Percentiles rank a stretch among this genome's conserved stretches.
Evolutionary conservation across 176 grass and related monocot species (phyloP).

Genomic region (Rhynchospora breviuscula): DNA sequence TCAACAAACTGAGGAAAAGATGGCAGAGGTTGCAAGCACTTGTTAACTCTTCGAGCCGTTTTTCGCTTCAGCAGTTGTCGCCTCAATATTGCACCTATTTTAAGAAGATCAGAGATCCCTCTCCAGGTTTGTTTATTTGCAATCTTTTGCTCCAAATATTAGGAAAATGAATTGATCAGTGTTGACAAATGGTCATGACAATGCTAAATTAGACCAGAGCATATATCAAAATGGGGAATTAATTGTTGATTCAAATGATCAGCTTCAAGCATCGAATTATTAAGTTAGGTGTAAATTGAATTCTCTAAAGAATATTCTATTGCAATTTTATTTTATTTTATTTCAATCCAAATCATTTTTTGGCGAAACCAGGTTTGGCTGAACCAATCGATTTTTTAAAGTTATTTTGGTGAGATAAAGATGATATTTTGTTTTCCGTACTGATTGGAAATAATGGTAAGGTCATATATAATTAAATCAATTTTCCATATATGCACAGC

Average conservation of each 20-base stretch:
- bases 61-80: constrained; percentile 58
- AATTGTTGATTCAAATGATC: background rate
- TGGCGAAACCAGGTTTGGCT: background rate
- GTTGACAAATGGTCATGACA: background rate
- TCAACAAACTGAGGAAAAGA: constrained; percentile 27
- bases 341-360: background rate
- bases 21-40: constrained; percentile 49
- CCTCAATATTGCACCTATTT: constrained; percentile 66
- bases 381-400: background rate
- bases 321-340: background rate
- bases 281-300: background rate
- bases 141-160: background rate
- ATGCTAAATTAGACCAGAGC: background rate
- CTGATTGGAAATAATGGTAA: background rate
- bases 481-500: constrained; percentile 25
- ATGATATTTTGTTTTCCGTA: background rate
- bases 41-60: constrained; percentile 39
- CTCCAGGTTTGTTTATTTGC: constrained; percentile 45
- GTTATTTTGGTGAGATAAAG: background rate
- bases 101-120: constrained; percentile 38
- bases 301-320: background rate
- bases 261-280: background rate
- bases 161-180: background rate
- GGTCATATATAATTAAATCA: background rate
- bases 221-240: background rate